phyloP scores from a whole-genome alignment of 345 rosid species.

The Garcia nutans region DNA sequence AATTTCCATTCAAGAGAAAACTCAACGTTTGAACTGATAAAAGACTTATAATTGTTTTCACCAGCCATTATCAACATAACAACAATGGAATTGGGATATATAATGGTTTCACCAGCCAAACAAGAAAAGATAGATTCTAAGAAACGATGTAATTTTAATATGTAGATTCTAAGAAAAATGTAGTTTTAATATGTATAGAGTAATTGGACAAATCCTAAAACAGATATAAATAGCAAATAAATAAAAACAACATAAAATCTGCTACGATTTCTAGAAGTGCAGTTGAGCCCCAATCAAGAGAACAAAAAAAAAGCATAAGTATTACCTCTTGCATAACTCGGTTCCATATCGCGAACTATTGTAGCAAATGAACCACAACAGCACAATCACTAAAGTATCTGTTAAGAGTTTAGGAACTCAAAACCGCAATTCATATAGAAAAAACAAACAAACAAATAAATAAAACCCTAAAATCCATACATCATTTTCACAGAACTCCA shows the following conservation, averaged over 20 bases:
- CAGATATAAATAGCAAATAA: no score
- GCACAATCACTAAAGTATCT: constrained; percentile 79
- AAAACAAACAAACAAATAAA: no score
- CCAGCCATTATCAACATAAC: background rate
- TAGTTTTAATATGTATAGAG: no score
- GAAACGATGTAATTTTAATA: no score
- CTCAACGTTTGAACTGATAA: background rate
- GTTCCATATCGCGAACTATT: constrained; percentile 66
- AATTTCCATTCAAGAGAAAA: no score
- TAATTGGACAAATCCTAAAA: background rate
- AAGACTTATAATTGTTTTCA: no score
- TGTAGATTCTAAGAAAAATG: no score
- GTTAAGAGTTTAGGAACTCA: constrained; percentile 44
- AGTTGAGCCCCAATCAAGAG: background rate
- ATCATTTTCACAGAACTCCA: no score
- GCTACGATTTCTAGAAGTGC: background rate
- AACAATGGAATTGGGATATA: background rate
- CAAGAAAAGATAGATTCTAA: no score
- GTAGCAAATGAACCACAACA: constrained; percentile 83
- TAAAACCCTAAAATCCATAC: no score
- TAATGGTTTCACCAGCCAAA: no score
- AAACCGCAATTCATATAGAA: background rate
- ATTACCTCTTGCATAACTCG: constrained; percentile 63
- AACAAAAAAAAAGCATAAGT: background rate
- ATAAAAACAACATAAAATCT: no score